Evolutionary conservation across 83 land plant species (phyloP).

Genomic region (Larix sibirica): DNA sequence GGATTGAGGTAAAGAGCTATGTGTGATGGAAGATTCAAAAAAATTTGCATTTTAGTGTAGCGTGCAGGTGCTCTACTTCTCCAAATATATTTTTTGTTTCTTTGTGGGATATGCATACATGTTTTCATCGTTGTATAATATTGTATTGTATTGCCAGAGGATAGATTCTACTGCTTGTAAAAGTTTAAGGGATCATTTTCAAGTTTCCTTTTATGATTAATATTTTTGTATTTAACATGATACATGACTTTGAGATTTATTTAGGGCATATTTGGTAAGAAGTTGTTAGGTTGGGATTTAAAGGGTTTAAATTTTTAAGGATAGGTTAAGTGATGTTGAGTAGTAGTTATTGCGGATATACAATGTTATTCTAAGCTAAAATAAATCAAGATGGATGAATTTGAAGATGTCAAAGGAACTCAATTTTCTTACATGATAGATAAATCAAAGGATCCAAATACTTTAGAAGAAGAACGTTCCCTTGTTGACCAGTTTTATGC

Average conservation of each 20-base stretch:
- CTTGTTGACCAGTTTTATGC: slow-evolving; percentile 77
- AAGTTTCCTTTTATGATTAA: not conserved
- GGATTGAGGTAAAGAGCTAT: too few relatives aligned
- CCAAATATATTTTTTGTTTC: not conserved
- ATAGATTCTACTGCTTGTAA: not conserved
- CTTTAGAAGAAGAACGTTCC: not conserved
- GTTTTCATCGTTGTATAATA: not conserved
- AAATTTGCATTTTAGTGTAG: not conserved
- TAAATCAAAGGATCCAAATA: not conserved
- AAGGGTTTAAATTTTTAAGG: too few relatives aligned
- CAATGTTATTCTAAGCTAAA: not conserved
- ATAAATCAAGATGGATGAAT: not conserved
- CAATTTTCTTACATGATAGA: not conserved
- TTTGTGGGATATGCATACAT: not conserved
- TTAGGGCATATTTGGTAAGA: too few relatives aligned
- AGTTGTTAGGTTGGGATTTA: not conserved
- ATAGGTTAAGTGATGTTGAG: not conserved
- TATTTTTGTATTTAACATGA: too few relatives aligned
- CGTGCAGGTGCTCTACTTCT: not conserved
- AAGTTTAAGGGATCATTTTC: not conserved
- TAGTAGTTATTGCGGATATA: not conserved
- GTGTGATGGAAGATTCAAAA: too few relatives aligned
- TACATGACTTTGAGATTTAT: too few relatives aligned
- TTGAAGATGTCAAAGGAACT: not conserved
- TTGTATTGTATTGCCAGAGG: not conserved